Conservation (phyloP, 192 early-diverging fungal genomes). For the Powellomyces hirtus region DNA sequence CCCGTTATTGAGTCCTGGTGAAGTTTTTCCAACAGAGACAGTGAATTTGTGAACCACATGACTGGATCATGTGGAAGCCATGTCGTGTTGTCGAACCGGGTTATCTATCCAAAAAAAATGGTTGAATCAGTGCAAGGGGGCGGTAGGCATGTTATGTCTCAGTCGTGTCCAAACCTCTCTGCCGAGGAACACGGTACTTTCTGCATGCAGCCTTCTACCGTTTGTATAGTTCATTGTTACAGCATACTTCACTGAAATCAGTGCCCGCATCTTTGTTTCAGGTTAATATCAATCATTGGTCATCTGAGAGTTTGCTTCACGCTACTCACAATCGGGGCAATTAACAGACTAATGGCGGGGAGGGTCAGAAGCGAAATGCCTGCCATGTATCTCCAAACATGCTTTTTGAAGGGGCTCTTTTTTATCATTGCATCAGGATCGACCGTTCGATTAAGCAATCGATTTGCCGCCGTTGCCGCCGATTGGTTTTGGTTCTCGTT, state of each 20-base stretch:
- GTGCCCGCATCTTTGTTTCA: slow-evolving; percentile 2
- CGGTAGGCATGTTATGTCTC: too few relatives aligned
- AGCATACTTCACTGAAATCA: slow-evolving; percentile 11
- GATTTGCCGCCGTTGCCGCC: slow-evolving; percentile 1
- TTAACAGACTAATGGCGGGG: slow-evolving; percentile 5
- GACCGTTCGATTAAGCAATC: slow-evolving; percentile 4
- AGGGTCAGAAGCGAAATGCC: slow-evolving; percentile 1
- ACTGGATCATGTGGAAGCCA: slow-evolving; percentile 18
- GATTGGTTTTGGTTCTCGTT: background rate
- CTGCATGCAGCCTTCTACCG: slow-evolving; percentile 6
- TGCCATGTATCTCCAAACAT: slow-evolving; percentile 10
- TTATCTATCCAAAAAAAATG: background rate
- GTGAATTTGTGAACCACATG: slow-evolving; percentile 14
- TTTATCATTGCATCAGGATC: slow-evolving; percentile 2
- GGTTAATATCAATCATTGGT: background rate
- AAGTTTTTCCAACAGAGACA: background rate
- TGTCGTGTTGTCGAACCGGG: slow-evolving; percentile 7
- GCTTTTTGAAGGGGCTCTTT: slow-evolving; percentile 3
- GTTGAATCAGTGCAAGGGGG: background rate
- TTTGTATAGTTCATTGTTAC: slow-evolving; percentile 21
- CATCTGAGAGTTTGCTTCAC: background rate
- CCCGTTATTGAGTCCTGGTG: slow-evolving; percentile 11
- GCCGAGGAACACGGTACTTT: slow-evolving; percentile 1
- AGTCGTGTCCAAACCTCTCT: too few relatives aligned
- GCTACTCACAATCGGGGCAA: slow-evolving; percentile 23